These are phyloP conservation scores for Flaveria linearis DNA, from an alignment of 129 eudicot species.

Conservation along the genomic window DNA sequence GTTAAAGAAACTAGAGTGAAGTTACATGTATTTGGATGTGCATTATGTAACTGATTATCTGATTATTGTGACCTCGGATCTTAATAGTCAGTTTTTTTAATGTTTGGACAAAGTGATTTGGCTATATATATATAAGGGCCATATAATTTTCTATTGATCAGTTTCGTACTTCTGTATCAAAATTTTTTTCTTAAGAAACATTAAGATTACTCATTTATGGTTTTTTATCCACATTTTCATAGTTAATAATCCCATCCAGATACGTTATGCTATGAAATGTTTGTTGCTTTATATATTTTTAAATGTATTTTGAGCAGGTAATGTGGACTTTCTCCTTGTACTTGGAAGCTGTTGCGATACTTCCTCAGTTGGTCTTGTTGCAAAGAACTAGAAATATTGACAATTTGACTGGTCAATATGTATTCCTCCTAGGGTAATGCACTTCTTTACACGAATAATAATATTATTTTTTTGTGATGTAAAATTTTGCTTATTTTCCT, in stretches of 20 bases:
- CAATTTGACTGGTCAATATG: constrained; percentile 97
- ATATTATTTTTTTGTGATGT: constrained; percentile 5
- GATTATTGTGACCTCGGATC: neutral
- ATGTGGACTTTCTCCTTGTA: constrained; percentile 91
- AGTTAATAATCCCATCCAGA: neutral
- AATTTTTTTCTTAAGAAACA: neutral
- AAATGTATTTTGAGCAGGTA: constrained; percentile 49
- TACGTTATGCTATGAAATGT: neutral
- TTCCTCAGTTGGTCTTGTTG: constrained; percentile 95
- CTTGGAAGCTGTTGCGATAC: constrained; percentile 96
- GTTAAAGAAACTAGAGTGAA: neutral
- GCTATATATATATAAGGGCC: neutral
- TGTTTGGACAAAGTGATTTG: neutral
- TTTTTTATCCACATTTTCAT: neutral
- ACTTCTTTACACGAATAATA: constrained; percentile 8
- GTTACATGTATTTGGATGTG: neutral
- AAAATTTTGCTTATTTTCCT: neutral
- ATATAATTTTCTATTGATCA: neutral
- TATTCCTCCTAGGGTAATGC: constrained; percentile 81
- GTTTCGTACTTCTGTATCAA: neutral
- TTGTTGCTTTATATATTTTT: constrained; percentile 6
- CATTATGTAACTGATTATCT: neutral
- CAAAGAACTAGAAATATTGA: constrained; percentile 96
- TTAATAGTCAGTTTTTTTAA: neutral
- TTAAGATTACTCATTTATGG: neutral